Percentiles rank a stretch among this genome's conserved stretches.
Evolutionary conservation across 306 rosid species (phyloP).

Genomic region (Ceratonia siliqua): DNA sequence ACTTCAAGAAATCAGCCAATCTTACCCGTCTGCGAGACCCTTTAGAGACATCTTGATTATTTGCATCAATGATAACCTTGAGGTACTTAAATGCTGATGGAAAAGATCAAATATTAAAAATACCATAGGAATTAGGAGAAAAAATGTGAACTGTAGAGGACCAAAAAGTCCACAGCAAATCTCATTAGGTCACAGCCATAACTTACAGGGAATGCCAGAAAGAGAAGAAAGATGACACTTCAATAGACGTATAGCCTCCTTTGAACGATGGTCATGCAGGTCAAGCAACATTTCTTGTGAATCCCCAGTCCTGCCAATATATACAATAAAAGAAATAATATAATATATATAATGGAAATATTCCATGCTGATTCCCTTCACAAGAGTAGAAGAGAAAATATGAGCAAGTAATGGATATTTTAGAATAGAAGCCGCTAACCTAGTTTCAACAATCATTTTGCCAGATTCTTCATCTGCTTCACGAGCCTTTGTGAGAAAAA

Average conservation of each 20-base stretch:
- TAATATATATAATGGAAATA: background rate
- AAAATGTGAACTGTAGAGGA: constrained; percentile 14
- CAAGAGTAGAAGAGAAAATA: background rate
- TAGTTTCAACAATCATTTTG: constrained; percentile 60
- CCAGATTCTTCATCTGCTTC: constrained; percentile 80
- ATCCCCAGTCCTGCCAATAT: constrained; percentile 49
- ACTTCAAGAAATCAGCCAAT: constrained; percentile 15
- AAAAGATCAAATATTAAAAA: constrained; percentile 21
- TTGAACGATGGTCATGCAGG: constrained; percentile 56
- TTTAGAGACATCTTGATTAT: constrained; percentile 51
- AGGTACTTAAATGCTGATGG: constrained; percentile 67
- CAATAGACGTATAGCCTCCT: constrained; percentile 57
- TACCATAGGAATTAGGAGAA: background rate
- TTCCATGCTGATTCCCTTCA: constrained; percentile 1
- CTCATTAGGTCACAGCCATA: background rate
- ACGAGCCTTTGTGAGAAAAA: constrained; percentile 52
- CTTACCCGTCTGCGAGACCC: constrained; percentile 62
- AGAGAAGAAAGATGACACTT: constrained; percentile 70
- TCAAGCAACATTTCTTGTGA: constrained; percentile 58
- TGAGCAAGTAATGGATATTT: background rate
- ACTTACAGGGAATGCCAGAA: constrained; percentile 70
- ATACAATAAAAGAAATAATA: constrained; percentile 23
- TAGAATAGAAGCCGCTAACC: constrained; percentile 43
- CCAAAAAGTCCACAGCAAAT: background rate
- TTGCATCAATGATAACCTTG: constrained; percentile 62